These are phyloP conservation scores for Vaucheria bursata DNA, from an alignment of 352 stramenopile genomes.

Conservation along the genomic window DNA sequence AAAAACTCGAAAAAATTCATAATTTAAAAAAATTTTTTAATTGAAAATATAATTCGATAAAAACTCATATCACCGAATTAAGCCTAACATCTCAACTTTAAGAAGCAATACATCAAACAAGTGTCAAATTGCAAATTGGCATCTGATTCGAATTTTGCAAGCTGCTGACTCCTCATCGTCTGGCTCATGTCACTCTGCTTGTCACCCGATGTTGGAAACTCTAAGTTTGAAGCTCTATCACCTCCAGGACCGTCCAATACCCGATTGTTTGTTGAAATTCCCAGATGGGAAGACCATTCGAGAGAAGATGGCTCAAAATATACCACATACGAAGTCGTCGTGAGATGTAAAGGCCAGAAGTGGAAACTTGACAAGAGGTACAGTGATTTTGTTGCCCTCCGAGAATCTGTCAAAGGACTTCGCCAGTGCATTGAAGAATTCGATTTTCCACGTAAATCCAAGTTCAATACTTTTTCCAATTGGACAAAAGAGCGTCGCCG, in stretches of 20 bases:
- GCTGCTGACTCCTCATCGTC: no score
- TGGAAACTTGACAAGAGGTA: neutral
- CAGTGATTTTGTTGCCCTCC: neutral
- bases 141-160: no score
- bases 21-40: no score
- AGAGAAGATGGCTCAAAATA: neutral
- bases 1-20: no score
- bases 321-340: slow-evolving; percentile 4
- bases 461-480: slow-evolving; percentile 11
- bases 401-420: neutral
- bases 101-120: slow-evolving; percentile 21
- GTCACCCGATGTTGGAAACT: no score
- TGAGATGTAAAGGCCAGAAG: neutral
- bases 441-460: slow-evolving; percentile 10
- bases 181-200: no score
- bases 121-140: no score
- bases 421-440: neutral
- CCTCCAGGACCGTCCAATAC: neutral
- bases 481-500: slow-evolving; percentile 13
- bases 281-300: neutral
- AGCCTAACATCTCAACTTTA: no score
- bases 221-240: neutral
- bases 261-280: neutral
- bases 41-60: no score
- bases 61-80: no score